Evolutionary conservation across 495 filamentous ascomycete genomes (phyloP).

Genomic region (Aspergillus incahuasiensis): DNA sequence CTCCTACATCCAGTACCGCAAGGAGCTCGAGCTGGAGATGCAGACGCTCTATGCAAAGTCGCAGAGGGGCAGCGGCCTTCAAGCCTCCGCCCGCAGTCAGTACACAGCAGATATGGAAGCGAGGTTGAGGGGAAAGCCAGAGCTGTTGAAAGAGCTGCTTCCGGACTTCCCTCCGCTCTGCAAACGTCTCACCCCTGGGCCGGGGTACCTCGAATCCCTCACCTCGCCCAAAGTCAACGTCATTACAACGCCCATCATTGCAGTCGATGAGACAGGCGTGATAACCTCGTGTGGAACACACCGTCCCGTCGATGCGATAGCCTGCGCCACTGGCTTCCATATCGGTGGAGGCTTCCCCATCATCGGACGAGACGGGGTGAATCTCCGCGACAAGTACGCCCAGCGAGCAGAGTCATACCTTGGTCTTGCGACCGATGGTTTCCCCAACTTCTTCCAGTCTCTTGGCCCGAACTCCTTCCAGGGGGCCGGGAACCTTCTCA

Average conservation of each 20-base stretch:
- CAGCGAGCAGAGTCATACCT: not conserved
- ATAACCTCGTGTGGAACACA: not conserved
- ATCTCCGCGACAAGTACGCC: not conserved
- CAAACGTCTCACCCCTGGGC: not conserved
- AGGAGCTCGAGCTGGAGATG: not conserved
- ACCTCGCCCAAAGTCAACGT: not conserved
- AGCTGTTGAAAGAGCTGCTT: not conserved
- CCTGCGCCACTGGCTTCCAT: slow-evolving; percentile 1
- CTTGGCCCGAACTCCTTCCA: not conserved
- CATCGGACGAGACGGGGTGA: not conserved
- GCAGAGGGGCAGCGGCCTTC: not conserved
- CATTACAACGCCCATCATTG: not conserved
- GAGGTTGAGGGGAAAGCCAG: not conserved
- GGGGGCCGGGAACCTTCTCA: not conserved
- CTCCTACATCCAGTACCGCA: not conserved
- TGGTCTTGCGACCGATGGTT: not conserved
- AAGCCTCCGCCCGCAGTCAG: not conserved
- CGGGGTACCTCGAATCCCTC: not conserved
- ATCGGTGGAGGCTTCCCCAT: not conserved
- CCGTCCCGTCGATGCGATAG: not conserved
- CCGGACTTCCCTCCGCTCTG: not conserved
- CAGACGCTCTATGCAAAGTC: not conserved
- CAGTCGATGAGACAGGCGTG: not conserved
- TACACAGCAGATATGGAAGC: not conserved
- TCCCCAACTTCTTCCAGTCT: slow-evolving; percentile 4